Base-by-base conservation (phyloP, 1,284 basidiomycete species). In the Phylloporus gajari region DNA sequence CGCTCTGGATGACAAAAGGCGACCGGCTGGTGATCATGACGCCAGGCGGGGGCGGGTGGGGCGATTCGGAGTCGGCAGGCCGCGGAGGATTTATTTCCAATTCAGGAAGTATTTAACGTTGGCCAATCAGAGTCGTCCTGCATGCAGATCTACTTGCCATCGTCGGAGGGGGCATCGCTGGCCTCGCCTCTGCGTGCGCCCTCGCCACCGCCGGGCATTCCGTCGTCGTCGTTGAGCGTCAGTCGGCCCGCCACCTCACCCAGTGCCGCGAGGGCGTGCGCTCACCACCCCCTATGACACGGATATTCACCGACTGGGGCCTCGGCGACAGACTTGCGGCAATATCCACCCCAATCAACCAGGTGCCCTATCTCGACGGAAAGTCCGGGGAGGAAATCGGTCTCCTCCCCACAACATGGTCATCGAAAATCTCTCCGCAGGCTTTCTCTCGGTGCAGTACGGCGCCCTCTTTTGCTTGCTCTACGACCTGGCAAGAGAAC, bases 21-120 rank as follows among this genome's bases (percentile, higher is more conserved):
- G 96, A 98, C 82, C 85, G 88, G 60, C 84, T 97, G 70, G 76
- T 94, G 70, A 92, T 98, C 70, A 91, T 96, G 83, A 98, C 97
- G 5, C 97, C 97, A 1, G 97, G 97, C 3, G 97, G 95, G 9
- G 97, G 97, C 5, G 97, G 92, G 2, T 98, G 95, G 95, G 96
- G 46, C 21, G 9, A 17, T 46, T 21, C 46, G 19, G 46, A 46
- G 46, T 46, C 46, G 19, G 46, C 46, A 21, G 46, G 2, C 46
- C 46, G 46, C 46, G 46, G 21, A 13, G 3, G 23, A 13, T 23
- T 17, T 46, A 46, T 46, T 46, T 46, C 17, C 46, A 46, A 46
- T 46, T 46, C 8, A 1, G 46, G 4, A 13, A 13, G 21, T 46
- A 46, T 46, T 21, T 46, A 46, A 13, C 46, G 4, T 21, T 9